Evolutionary conservation across 2,329 filamentous ascomycete species (phyloP), one percentile per base, ranked within the genome.

Genomic region (Phaeoacremonium minimum): DNA sequence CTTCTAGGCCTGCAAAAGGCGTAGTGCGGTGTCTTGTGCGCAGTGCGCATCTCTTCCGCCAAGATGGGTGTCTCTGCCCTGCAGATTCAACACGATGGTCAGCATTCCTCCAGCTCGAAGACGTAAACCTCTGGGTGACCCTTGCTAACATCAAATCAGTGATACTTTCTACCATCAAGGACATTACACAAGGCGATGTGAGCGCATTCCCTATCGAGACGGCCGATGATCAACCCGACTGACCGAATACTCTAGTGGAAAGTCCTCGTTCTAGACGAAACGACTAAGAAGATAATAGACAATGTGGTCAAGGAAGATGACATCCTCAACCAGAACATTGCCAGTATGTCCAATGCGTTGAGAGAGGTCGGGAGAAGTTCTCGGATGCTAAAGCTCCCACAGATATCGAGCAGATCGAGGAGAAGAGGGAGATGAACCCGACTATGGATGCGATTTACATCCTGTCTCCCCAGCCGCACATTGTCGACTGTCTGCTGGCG

Each of bases 371-470:
- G 9, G 22, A 26, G 22, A 26, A 9, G n/a, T 26, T 26, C 22
- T n/a, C 22, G 22, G 22, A 26, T 26, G 22, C 22, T 26, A 26
- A 26, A 9, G 22, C n/a, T 26, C 28, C 39, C 32, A 41, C 61
- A 95, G 90, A 95, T 64, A 91, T 98, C 61, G 91, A 97, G 71
- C 80, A 80, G 55, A 94, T 98, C 64, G 90, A 96, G 69, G 80
- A 93, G 44, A 82, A 80, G 51, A 80, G 93, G 56, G 82, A 85
- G 32, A 73, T 77, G 56, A 95, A 95, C 58, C 81, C 83, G 38
- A 85, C 87, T 50, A 95, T 95, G 80, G 93, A 97, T 62, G 93
- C 89, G 51, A 80, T 98, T 47, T 98, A 97, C 66, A 72, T 98
- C 42, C 75, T 98, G 39, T 85, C 90, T 1, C 87, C 93, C 7